Evolutionary conservation across 768 basidiomycete genomes (phyloP).

Genomic region (Suillus subalutaceus): DNA sequence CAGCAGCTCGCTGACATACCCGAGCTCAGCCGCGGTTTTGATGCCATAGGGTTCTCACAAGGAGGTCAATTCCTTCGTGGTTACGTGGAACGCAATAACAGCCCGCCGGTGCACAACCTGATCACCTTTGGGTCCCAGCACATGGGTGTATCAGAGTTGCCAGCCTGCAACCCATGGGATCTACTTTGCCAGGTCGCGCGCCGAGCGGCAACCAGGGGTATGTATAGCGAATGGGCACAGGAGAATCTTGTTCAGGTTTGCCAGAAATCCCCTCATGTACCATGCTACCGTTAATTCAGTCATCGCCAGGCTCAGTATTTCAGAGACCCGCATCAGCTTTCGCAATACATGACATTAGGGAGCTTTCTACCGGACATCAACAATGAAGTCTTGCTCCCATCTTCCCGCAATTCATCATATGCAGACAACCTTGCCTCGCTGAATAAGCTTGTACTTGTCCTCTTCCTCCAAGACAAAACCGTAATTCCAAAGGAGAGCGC

Average conservation of each 20-base stretch:
- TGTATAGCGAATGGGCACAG: conserved; percentile 80
- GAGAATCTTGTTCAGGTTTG: conserved; percentile 70
- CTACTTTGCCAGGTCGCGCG: conserved; percentile 71
- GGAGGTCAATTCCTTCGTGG: conserved; percentile 89
- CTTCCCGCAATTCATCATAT: conserved; percentile 60
- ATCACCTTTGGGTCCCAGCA: conserved; percentile 89
- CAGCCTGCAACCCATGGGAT: conserved; percentile 64
- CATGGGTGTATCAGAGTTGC: conserved; percentile 82
- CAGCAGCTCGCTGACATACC: conserved; percentile 64
- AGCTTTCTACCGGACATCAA: conserved; percentile 77
- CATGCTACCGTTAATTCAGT: conserved; percentile 5
- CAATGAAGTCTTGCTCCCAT: conserved; percentile 61
- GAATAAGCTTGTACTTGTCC: conserved; percentile 68
- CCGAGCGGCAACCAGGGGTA: conserved; percentile 59
- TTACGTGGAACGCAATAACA: conserved; percentile 76
- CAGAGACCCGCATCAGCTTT: conserved; percentile 68
- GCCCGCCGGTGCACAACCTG: conserved; percentile 75
- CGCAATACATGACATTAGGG: conserved; percentile 59
- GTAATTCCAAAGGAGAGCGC: conserved; percentile 84
- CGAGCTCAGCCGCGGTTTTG: conserved; percentile 72
- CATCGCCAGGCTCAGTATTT: conserved; percentile 77
- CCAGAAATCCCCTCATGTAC: not conserved
- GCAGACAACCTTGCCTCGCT: conserved; percentile 60
- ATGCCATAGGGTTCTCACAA: conserved; percentile 89
- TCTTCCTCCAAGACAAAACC: conserved; percentile 75